A percentile compares a stretch with the other conserved stretches of the same genome.
Conservation (phyloP, 257 asterid species). For the Ligustrum vulgare region DNA sequence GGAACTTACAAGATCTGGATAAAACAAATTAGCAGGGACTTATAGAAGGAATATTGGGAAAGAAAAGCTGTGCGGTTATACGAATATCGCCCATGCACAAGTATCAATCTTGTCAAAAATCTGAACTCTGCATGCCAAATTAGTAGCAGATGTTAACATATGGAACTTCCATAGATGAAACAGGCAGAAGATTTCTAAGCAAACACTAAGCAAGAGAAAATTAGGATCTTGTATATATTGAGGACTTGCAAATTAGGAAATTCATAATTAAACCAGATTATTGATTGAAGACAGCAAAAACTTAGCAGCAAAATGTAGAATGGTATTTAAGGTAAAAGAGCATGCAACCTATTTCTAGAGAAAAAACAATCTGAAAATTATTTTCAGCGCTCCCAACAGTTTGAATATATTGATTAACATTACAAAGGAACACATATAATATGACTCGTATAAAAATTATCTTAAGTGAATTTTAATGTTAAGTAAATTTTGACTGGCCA, state of each 20-base stretch:
- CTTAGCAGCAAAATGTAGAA: not conserved
- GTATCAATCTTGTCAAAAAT: slow-evolving; percentile 91
- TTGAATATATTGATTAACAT: slow-evolving; percentile 9
- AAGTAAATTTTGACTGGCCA: slow-evolving; percentile 1
- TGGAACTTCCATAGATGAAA: not conserved
- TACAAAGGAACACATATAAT: not conserved
- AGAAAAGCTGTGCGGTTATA: slow-evolving; percentile 97
- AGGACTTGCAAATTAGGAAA: not conserved
- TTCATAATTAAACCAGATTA: not conserved
- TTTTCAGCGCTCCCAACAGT: not conserved
- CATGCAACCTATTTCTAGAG: not conserved
- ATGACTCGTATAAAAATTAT: not conserved
- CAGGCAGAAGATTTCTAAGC: not conserved
- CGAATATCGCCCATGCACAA: slow-evolving; percentile 97
- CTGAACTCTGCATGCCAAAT: slow-evolving; percentile 77
- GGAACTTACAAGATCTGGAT: slow-evolving; percentile 94
- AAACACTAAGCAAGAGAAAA: slow-evolving; percentile 11
- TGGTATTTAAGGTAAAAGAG: not conserved
- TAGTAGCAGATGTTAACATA: slow-evolving; percentile 14
- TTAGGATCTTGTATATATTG: slow-evolving; percentile 13
- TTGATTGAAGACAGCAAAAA: not conserved
- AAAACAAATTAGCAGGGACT: slow-evolving; percentile 89
- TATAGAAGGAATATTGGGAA: slow-evolving; percentile 95
- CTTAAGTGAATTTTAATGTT: not conserved
- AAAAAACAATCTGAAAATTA: not conserved